phyloP scores from a whole-genome alignment of 2,329 filamentous ascomycete species.

The Phyllosticta capitalensis region DNA sequence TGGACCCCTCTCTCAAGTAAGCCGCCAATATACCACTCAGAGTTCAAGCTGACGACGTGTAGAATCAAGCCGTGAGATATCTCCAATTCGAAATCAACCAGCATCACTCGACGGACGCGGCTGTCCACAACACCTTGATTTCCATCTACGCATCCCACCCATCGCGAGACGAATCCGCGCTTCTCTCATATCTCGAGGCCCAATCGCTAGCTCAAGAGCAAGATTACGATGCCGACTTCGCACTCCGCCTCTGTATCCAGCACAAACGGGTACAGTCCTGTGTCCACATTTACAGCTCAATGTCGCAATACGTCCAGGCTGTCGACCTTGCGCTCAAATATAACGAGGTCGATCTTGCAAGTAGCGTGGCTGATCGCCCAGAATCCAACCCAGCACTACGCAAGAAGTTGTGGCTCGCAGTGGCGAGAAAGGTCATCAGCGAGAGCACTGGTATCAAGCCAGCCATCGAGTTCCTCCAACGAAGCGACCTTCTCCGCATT shows the following conservation, averaged over 20 bases:
- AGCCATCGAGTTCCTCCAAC: constrained; percentile 86
- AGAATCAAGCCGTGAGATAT: constrained; percentile 88
- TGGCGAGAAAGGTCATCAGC: constrained; percentile 87
- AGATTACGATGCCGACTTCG: constrained; percentile 90
- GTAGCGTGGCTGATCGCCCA: constrained; percentile 60
- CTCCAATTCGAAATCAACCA: constrained; percentile 89
- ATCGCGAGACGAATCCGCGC: constrained; percentile 71
- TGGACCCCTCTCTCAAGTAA: constrained; percentile 45
- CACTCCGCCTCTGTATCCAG: constrained; percentile 88
- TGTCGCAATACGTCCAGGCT: constrained; percentile 88
- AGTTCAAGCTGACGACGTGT: constrained; percentile 2
- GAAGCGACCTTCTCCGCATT: constrained; percentile 84
- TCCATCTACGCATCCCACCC: constrained; percentile 88
- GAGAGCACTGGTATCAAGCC: constrained; percentile 72
- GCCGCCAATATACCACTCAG: constrained; percentile 26
- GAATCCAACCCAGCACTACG: constrained; percentile 59
- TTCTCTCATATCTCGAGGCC: constrained; percentile 81
- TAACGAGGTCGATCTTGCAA: constrained; percentile 79
- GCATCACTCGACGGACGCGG: constrained; percentile 67
- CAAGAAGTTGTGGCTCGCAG: constrained; percentile 91
- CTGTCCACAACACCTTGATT: constrained; percentile 93
- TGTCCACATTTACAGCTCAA: constrained; percentile 93
- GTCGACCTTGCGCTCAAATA: constrained; percentile 89
- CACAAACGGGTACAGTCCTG: constrained; percentile 87
- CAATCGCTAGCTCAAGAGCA: constrained; percentile 68